phyloP scores from a whole-genome alignment of 345 rosid species.

The Nephelium lappaceum region DNA sequence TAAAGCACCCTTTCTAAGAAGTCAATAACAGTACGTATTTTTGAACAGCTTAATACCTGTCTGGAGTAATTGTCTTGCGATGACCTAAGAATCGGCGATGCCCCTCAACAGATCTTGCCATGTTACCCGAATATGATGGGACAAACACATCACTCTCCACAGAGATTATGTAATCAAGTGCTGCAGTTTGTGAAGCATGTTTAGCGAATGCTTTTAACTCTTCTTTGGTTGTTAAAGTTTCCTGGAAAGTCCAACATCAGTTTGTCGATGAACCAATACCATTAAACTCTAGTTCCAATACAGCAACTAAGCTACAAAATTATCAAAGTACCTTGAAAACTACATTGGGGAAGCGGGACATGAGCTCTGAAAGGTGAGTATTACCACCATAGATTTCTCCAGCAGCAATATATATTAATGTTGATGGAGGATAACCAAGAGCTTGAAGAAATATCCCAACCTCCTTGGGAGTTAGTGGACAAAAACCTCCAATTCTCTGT shows the following conservation, averaged over 20 bases:
- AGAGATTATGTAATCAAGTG: slow-evolving; percentile 91
- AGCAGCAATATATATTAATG: slow-evolving; percentile 80
- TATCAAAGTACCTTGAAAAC: slow-evolving; percentile 67
- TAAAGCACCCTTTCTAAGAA: neutral
- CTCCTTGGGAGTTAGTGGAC: slow-evolving; percentile 95
- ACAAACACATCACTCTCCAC: slow-evolving; percentile 85
- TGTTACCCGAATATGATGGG: slow-evolving; percentile 90
- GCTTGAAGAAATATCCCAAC: slow-evolving; percentile 83
- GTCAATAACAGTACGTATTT: neutral
- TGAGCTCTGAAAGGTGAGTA: slow-evolving; percentile 66
- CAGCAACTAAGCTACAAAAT: slow-evolving; percentile 7
- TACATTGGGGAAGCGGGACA: slow-evolving; percentile 69
- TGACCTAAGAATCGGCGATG: slow-evolving; percentile 94
- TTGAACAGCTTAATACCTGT: slow-evolving; percentile 52
- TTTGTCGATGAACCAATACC: slow-evolving; percentile 8
- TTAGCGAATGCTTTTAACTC: slow-evolving; percentile 64
- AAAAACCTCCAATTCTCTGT: slow-evolving; percentile 74
- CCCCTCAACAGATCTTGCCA: slow-evolving; percentile 98
- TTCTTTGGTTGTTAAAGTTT: slow-evolving; percentile 56
- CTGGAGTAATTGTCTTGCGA: slow-evolving; percentile 78
- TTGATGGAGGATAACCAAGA: slow-evolving; percentile 79
- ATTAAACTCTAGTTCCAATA: slow-evolving; percentile 6
- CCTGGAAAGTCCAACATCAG: slow-evolving; percentile 48
- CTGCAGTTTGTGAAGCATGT: slow-evolving; percentile 86
- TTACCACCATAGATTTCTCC: slow-evolving; percentile 92